These are phyloP conservation scores for Fusarium decemcellulare DNA, from an alignment of 2,329 filamentous ascomycete genomes.

Conservation along the genomic window DNA sequence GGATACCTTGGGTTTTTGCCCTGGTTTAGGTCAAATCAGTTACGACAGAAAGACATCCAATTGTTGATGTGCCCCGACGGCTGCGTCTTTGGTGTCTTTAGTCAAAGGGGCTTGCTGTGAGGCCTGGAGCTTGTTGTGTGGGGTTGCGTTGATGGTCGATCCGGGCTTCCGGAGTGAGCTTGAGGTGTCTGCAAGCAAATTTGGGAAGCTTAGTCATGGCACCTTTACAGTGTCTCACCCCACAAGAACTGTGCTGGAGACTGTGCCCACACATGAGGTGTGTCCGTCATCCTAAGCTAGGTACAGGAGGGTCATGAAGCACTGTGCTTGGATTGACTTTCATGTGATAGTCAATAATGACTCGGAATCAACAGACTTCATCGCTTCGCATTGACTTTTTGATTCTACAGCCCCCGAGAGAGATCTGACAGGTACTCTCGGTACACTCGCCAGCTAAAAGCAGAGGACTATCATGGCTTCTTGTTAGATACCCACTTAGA, in stretches of 20 bases:
- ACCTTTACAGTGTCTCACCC: slow-evolving; percentile 15
- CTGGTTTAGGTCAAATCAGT: no score
- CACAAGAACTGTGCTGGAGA: not conserved
- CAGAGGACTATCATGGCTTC: not conserved
- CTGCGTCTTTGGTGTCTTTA: slow-evolving; percentile 41
- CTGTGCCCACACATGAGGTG: not conserved
- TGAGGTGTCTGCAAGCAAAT: slow-evolving; percentile 4
- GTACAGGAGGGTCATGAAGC: not conserved
- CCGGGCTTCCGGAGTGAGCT: slow-evolving; percentile 38
- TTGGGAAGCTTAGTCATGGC: slow-evolving; percentile 33
- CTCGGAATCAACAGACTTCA: not conserved
- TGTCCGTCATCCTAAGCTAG: no score
- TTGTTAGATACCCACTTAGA: not conserved
- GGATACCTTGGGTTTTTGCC: no score
- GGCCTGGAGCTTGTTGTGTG: slow-evolving; percentile 40
- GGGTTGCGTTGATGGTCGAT: slow-evolving; percentile 49
- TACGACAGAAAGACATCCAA: no score
- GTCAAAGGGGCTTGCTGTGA: slow-evolving; percentile 37
- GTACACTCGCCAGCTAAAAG: not conserved
- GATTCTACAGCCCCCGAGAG: no score
- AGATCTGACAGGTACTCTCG: no score
- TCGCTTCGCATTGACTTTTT: no score
- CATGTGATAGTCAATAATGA: slow-evolving; percentile 22
- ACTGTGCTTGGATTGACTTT: not conserved
- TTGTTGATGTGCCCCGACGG: not conserved